Evolutionary conservation across 2,329 filamentous ascomycete species (phyloP).

Genomic region (Metarhizium brunneum): DNA sequence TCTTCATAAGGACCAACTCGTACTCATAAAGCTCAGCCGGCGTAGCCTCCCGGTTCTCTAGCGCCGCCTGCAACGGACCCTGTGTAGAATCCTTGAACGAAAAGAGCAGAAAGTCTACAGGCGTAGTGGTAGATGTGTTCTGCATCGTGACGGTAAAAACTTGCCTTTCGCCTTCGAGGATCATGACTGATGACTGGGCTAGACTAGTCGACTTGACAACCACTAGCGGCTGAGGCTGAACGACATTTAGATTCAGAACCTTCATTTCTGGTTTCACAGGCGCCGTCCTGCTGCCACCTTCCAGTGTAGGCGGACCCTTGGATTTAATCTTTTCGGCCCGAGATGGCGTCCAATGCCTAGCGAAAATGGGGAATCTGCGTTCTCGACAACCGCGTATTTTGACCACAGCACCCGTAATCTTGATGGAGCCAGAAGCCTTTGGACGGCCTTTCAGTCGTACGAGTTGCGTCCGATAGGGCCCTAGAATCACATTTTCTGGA

Average conservation of each 20-base stretch:
- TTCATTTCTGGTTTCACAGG: conserved; percentile 36
- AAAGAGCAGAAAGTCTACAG: conserved; percentile 77
- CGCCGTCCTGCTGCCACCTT: conserved; percentile 28
- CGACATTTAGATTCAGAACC: conserved; percentile 60
- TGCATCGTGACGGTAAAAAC: conserved; percentile 70
- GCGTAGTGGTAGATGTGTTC: conserved; percentile 61
- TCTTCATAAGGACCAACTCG: conserved; percentile 67
- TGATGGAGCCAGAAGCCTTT: conserved; percentile 55
- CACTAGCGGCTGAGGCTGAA: conserved; percentile 69
- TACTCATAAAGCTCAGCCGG: conserved; percentile 78
- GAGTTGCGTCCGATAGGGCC: conserved; percentile 75
- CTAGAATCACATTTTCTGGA: conserved; percentile 57
- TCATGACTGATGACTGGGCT: conserved; percentile 79
- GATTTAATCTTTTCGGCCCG: conserved; percentile 66
- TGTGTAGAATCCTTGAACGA: conserved; percentile 87
- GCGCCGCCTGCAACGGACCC: conserved; percentile 61
- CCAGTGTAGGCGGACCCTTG: conserved; percentile 55
- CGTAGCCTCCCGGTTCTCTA: conserved; percentile 67
- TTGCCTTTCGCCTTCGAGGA: conserved; percentile 80
- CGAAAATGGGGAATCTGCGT: conserved; percentile 76
- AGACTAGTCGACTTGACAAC: conserved; percentile 68
- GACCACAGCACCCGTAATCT: conserved; percentile 68
- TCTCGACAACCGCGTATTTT: conserved; percentile 75
- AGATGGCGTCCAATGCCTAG: conserved; percentile 63
- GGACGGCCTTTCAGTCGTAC: conserved; percentile 64